These are phyloP conservation scores for Blastomyces emzantsi DNA, from an alignment of 2,329 filamentous ascomycete genomes.

Conservation along the genomic window DNA sequence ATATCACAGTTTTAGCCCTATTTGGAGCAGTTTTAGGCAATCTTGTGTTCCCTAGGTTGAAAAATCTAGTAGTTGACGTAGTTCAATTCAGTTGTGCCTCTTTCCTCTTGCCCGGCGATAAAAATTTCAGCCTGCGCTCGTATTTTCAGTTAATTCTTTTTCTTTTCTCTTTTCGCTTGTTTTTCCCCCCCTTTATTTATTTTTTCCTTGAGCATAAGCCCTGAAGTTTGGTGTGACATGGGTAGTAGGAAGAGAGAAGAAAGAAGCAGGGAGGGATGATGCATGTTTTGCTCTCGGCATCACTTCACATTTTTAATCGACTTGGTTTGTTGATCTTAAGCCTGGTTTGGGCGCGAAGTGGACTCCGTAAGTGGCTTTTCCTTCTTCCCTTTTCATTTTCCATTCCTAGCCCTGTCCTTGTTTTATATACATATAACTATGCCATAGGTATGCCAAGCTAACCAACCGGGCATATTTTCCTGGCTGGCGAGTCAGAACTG, in stretches of 20 bases:
- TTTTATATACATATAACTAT: neutral
- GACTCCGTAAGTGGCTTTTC: neutral
- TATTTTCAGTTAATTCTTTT: neutral
- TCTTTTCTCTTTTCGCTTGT: neutral
- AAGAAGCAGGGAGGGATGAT: neutral
- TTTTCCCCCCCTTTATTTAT: neutral
- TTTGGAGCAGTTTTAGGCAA: neutral
- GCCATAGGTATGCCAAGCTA: neutral
- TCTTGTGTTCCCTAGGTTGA: neutral
- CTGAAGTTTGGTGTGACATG: neutral
- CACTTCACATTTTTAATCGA: neutral
- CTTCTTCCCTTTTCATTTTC: neutral
- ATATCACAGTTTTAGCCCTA: neutral
- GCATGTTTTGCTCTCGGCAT: neutral
- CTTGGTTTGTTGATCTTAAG: neutral
- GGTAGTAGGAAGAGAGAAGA: neutral
- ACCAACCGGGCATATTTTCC: neutral
- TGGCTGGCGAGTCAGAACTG: neutral
- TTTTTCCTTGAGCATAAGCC: neutral
- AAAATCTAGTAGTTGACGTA: neutral
- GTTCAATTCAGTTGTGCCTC: neutral
- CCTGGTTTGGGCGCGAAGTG: neutral
- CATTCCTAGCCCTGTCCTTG: neutral
- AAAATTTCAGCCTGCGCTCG: neutral
- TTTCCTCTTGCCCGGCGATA: neutral